phyloP scores from a whole-genome alignment of 225 moss, liverwort and hornwort species.

The Antitrichia curtipendula region DNA sequence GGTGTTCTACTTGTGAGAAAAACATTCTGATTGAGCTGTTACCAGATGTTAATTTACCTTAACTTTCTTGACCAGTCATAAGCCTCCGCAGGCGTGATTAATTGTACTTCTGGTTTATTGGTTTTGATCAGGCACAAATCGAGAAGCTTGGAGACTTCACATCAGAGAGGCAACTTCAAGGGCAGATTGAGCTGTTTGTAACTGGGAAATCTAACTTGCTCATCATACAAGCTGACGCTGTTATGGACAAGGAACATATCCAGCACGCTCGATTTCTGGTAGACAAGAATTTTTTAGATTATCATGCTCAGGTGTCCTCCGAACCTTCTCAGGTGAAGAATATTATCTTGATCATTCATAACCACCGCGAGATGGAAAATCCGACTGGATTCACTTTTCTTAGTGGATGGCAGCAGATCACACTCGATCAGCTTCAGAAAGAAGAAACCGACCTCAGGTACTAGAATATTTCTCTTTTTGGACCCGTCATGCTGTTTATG shows the following conservation, averaged over 20 bases:
- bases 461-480: neutral
- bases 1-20: neutral
- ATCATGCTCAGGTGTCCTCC: slow-evolving; percentile 7
- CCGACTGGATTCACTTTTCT: slow-evolving; percentile 36
- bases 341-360: slow-evolving; percentile 38
- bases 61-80: neutral
- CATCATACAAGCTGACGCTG: slow-evolving; percentile 46
- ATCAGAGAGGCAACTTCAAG: slow-evolving; percentile 38
- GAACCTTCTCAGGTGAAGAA: slow-evolving; percentile 1
- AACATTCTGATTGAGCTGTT: neutral
- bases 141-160: slow-evolving; percentile 52
- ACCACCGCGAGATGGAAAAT: slow-evolving; percentile 23
- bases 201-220: slow-evolving; percentile 11
- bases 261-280: slow-evolving; percentile 35
- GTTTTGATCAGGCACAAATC: slow-evolving; percentile 27
- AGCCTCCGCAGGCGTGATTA: neutral
- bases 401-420: slow-evolving; percentile 43
- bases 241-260: slow-evolving; percentile 38
- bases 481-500: neutral
- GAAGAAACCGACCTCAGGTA: slow-evolving; percentile 44
- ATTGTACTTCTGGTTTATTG: neutral
- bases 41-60: neutral
- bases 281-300: slow-evolving; percentile 25
- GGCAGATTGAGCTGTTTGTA: slow-evolving; percentile 24
- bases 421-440: slow-evolving; percentile 41